Conservation (phyloP, 2,329 filamentous ascomycete genomes). For the Iodosphaeria phyllophila region DNA sequence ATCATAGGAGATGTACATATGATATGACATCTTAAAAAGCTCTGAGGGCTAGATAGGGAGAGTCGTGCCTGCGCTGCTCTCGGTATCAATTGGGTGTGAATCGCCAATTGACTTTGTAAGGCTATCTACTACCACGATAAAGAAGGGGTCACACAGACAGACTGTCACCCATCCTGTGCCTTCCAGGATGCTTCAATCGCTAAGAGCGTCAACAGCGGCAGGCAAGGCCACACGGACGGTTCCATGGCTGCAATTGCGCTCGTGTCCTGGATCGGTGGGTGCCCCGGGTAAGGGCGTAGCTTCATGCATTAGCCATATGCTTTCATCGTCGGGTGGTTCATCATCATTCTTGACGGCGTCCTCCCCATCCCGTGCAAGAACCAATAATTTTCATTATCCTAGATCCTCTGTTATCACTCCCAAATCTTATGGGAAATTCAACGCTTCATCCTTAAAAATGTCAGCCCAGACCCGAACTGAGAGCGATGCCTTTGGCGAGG, state of each 20-base stretch:
- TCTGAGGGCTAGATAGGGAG: no score
- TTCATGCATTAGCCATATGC: no score
- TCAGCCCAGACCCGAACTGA: conserved; percentile 53
- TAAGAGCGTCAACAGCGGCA: conserved; percentile 12
- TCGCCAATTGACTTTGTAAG: no score
- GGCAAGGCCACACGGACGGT: conserved; percentile 12
- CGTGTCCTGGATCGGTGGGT: conserved; percentile 9
- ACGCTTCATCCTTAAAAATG: conserved; percentile 29
- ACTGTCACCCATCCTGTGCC: no score
- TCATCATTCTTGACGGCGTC: conserved; percentile 6
- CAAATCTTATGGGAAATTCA: conserved; percentile 18
- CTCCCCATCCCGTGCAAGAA: conserved; percentile 7
- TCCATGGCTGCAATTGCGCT: conserved; percentile 15
- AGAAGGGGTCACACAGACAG: no score
- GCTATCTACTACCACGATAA: no score
- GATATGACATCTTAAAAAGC: no score
- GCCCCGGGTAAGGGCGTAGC: conserved; percentile 15
- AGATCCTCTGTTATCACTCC: conserved; percentile 8
- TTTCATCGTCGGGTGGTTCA: no score
- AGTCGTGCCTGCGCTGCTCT: no score
- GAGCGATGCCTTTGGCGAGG: conserved; percentile 93
- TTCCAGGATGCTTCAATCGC: conserved; percentile 17
- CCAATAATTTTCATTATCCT: conserved; percentile 4
- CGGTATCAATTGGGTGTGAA: no score
- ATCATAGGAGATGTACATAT: no score